These are phyloP conservation scores for Uronychia setigera DNA, from an alignment of 73 alveolate species.

Conservation along the genomic window DNA sequence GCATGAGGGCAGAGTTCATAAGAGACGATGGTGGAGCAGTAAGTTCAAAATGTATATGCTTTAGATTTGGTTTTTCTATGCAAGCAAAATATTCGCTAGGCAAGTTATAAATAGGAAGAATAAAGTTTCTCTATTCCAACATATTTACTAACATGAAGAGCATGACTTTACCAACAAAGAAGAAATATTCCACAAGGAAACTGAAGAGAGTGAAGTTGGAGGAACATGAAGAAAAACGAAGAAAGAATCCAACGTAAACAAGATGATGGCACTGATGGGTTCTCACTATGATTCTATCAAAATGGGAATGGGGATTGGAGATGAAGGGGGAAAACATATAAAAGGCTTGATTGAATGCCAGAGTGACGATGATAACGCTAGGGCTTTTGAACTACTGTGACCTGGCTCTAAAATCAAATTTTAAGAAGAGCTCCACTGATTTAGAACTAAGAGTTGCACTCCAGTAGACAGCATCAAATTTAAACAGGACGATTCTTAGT, in stretches of 20 bases:
- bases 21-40: conserved; percentile 46
- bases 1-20: conserved; percentile 44
- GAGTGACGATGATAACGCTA: background rate
- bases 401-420: too few species aligned
- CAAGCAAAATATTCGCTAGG: conserved; percentile 29
- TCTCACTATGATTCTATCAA: background rate
- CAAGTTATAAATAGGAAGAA: conserved; percentile 14
- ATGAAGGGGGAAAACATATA: background rate
- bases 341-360: background rate
- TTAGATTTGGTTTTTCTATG: background rate
- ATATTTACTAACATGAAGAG: background rate
- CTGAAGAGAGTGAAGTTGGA: background rate
- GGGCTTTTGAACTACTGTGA: too few species aligned
- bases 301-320: background rate
- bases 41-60: background rate
- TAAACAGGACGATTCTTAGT: too few species aligned
- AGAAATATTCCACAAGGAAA: background rate
- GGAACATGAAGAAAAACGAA: background rate
- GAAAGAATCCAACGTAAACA: background rate
- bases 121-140: background rate
- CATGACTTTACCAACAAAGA: background rate
- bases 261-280: background rate
- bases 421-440: too few species aligned
- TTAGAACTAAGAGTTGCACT: too few species aligned
- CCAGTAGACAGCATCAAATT: too few species aligned